Base-by-base conservation (phyloP, 768 basidiomycete genomes). In the Boletus rufocinnamomeus region DNA sequence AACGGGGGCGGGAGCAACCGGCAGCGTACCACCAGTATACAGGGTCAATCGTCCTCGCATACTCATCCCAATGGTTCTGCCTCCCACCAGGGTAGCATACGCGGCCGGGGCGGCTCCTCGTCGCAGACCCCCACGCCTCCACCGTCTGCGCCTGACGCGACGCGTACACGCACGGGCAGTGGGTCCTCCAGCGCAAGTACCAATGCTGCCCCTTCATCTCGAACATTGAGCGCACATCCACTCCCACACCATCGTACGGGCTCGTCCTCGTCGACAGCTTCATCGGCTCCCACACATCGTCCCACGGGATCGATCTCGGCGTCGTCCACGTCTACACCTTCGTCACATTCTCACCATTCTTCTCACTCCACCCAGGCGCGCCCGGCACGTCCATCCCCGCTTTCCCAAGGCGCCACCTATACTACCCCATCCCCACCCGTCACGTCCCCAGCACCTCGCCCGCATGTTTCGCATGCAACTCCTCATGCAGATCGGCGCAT, bases 401-500 rank as follows among this genome's bases (percentile, higher is more conserved):
- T 75, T 58, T 67, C 70, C 53, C 69, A 77, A 51, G 74, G 74
- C 4, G 56, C 69, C 16, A 70, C 69, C 2, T 71, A 67, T 10
- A 49, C 61, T 0, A 65, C 58, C 52, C 44, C 67, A 11, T 41
- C 63, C 14, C 56, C 60, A 2, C 32, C 68, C 34, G 28, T 30
- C 57, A 65, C 54, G 45, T 60, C 59, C 10, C 61, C 52, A 10
- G 40, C 48, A 9, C 54, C 68, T 55, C 63, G 72, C 54, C 19
- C 72, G 27, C 63, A 73, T 62, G 49, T 66, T 60, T 62, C 74
- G 35, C 71, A 64, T 37, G 82, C 75, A 56, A 82, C 80, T 59
- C 80, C 84, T 10, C 83, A 84, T 28, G 73, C 83, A 3, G 89
- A 91, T 71, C 84, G 87, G 66, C 84, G 89, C 52, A 88, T 89